Percentiles rank a stretch among this genome's conserved stretches.
Evolutionary conservation across 2,329 filamentous ascomycete genomes (phyloP).

Genomic region (Ophiostoma sp.): DNA sequence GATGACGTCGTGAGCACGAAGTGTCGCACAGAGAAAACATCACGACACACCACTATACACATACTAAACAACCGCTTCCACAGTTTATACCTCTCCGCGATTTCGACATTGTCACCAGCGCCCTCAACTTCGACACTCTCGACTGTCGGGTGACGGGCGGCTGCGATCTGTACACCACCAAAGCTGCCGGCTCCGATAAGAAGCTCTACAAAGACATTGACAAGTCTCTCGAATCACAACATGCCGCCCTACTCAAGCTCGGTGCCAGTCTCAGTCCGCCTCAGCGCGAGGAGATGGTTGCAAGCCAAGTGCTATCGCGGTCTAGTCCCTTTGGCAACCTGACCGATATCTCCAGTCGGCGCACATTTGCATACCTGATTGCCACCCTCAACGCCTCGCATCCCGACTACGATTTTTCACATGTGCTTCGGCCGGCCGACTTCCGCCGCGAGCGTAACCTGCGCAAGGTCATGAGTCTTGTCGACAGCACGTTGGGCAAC

Average conservation of each 20-base stretch:
- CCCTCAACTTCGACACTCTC: constrained; percentile 90
- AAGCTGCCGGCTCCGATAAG: constrained; percentile 91
- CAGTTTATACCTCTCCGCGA: constrained; percentile 89
- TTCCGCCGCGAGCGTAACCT: constrained; percentile 81
- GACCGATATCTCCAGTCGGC: constrained; percentile 78
- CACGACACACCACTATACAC: background rate
- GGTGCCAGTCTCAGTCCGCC: constrained; percentile 84
- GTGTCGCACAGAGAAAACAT: background rate
- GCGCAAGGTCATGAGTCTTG: constrained; percentile 73
- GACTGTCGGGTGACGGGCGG: constrained; percentile 89
- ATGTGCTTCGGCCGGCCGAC: constrained; percentile 80
- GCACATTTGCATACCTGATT: constrained; percentile 93
- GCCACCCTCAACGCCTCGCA: constrained; percentile 95
- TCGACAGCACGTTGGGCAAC: constrained; percentile 84
- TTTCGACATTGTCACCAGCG: constrained; percentile 85
- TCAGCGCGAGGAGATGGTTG: constrained; percentile 64
- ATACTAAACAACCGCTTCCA: background rate
- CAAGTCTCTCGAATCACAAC: constrained; percentile 81
- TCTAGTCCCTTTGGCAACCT: constrained; percentile 89
- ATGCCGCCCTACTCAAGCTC: constrained; percentile 79
- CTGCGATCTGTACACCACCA: constrained; percentile 96
- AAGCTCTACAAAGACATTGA: constrained; percentile 97
- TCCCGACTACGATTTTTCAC: constrained; percentile 94
- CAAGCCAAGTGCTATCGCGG: constrained; percentile 68
- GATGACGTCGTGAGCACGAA: constrained; percentile 1